phyloP scores from a whole-genome alignment of 1,284 basidiomycete species.

The Cutaneotrichosporon cyanovorans region DNA sequence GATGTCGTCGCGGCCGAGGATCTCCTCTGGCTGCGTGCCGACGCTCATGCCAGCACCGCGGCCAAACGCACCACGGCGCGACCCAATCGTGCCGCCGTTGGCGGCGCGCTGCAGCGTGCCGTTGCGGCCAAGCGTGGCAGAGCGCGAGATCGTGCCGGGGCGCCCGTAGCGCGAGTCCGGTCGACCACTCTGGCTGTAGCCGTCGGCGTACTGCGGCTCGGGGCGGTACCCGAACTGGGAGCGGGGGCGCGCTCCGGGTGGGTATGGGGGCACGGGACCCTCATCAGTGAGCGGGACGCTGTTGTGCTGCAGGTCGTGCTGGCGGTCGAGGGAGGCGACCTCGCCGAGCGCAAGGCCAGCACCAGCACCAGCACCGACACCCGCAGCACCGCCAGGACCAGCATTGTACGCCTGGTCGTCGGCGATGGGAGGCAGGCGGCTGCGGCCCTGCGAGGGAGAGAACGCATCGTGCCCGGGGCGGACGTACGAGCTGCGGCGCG shows the following conservation, averaged over 20 bases:
- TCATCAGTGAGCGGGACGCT: conserved; percentile 12
- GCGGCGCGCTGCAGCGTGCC: conserved; percentile 31
- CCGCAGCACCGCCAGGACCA: conserved; percentile 6
- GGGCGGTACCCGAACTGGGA: conserved; percentile 32
- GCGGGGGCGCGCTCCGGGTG: conserved; percentile 10
- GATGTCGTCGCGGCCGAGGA: conserved; percentile 41
- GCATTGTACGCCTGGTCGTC: conserved; percentile 2
- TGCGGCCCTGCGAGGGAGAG: neutral
- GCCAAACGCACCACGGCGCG: conserved; percentile 38
- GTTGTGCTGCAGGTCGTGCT: conserved; percentile 32
- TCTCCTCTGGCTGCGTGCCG: conserved; percentile 43
- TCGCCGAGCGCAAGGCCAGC: conserved; percentile 4
- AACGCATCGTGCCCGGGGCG: neutral
- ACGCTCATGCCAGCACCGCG: conserved; percentile 39
- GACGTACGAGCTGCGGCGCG: neutral
- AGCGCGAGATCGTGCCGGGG: conserved; percentile 6
- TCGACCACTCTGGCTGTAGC: neutral
- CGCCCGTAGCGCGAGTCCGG: conserved; percentile 13
- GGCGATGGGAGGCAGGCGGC: conserved; percentile 9
- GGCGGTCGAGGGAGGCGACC: conserved; percentile 10
- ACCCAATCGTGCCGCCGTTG: conserved; percentile 38
- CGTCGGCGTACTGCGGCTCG: conserved; percentile 22
- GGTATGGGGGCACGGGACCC: conserved; percentile 1
- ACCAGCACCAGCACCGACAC: conserved; percentile 5
- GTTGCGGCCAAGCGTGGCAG: conserved; percentile 22